Percentiles rank a stretch among this genome's conserved stretches.
Evolutionary conservation across 768 basidiomycete genomes (phyloP).

Genomic region (Pleurotus djamor): DNA sequence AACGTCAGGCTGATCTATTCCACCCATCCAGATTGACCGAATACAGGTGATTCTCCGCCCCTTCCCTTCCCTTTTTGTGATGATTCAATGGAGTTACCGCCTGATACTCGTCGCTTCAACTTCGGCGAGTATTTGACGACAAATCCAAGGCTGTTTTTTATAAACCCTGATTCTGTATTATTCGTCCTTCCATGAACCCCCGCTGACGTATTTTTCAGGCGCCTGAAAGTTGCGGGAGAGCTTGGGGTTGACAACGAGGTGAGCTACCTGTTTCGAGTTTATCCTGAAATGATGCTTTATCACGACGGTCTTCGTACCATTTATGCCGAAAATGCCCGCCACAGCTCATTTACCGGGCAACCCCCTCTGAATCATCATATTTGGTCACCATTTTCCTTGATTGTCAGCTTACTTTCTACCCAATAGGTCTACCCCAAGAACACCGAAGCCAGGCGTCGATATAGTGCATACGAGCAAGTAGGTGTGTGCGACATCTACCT

Average conservation of each 20-base stretch:
- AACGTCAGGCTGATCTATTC: too few relatives aligned
- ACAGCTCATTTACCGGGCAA: slow-evolving; percentile 88
- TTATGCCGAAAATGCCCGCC: slow-evolving; percentile 89
- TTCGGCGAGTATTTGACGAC: slow-evolving; percentile 55
- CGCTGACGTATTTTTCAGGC: background rate
- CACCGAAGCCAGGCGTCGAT: too few relatives aligned
- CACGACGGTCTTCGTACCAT: slow-evolving; percentile 93
- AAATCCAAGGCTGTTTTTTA: slow-evolving; percentile 82
- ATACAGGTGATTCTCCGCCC: slow-evolving; percentile 27
- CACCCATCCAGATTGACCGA: too few relatives aligned
- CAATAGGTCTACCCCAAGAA: background rate
- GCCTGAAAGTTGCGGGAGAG: too few relatives aligned
- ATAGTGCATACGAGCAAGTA: background rate
- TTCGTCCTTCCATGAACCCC: background rate
- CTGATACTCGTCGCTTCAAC: slow-evolving; percentile 44
- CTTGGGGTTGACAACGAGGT: slow-evolving; percentile 16
- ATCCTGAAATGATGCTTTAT: slow-evolving; percentile 62
- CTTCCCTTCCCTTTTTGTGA: slow-evolving; percentile 31
- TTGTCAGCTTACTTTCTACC: background rate
- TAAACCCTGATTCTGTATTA: slow-evolving; percentile 44
- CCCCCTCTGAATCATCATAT: slow-evolving; percentile 57
- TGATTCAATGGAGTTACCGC: slow-evolving; percentile 86
- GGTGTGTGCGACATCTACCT: background rate
- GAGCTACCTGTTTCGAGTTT: slow-evolving; percentile 19
- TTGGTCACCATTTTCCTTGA: background rate